Conservation (phyloP, 202 grass and related monocot genomes). For the Bolboschoenoplectus hybrid region DNA sequence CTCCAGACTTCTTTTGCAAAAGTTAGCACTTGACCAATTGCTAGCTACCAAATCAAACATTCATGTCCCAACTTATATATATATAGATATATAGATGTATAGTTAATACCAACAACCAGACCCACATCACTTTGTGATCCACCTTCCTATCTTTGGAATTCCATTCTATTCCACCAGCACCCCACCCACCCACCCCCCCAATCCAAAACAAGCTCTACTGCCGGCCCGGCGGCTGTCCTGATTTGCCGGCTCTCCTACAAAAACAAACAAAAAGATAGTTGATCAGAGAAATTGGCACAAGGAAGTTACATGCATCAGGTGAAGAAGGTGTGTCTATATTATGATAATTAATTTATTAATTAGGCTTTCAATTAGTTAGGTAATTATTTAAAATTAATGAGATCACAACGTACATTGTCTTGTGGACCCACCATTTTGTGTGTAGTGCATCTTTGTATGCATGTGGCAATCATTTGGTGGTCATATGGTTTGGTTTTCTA, state of each 20-base stretch:
- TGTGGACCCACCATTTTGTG: slow-evolving; percentile 25
- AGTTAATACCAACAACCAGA: slow-evolving; percentile 36
- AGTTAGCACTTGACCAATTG: slow-evolving; percentile 35
- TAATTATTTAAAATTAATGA: slow-evolving; percentile 35
- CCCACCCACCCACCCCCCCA: neutral
- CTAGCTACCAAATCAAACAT: slow-evolving; percentile 17
- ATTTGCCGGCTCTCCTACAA: slow-evolving; percentile 44
- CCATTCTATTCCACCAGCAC: slow-evolving; percentile 9
- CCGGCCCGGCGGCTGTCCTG: slow-evolving; percentile 35
- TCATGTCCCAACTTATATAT: slow-evolving; percentile 6
- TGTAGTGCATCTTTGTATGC: slow-evolving; percentile 28
- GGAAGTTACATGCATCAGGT: slow-evolving; percentile 35
- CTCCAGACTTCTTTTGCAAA: slow-evolving; percentile 39
- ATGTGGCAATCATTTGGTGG: slow-evolving; percentile 39
- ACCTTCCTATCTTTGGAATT: slow-evolving; percentile 35
- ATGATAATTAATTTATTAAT: slow-evolving; percentile 8
- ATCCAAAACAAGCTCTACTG: neutral
- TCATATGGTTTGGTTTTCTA: slow-evolving; percentile 28
- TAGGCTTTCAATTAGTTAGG: slow-evolving; percentile 44
- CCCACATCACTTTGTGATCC: slow-evolving; percentile 36
- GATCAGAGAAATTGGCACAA: neutral
- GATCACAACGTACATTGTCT: slow-evolving; percentile 22
- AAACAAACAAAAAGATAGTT: slow-evolving; percentile 37
- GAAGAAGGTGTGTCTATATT: slow-evolving; percentile 16
- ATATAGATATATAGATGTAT: slow-evolving; percentile 19